phyloP scores from a whole-genome alignment of 2,329 filamentous ascomycete genomes.

The Aureobasidium sp. region DNA sequence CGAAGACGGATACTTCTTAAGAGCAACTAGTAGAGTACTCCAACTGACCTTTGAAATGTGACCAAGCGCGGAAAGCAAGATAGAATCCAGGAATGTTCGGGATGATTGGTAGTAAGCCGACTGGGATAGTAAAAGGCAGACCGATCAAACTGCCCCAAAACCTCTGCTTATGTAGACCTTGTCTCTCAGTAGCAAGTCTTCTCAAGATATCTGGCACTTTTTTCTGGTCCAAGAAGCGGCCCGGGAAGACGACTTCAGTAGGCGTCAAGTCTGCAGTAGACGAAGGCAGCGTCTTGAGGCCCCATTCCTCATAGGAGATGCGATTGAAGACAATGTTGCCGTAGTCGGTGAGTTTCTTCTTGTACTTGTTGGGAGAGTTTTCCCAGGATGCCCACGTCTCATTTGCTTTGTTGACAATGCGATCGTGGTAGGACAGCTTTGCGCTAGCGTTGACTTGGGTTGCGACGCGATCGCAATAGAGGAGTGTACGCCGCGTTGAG shows the following conservation, averaged over 20 bases:
- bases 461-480: slow-evolving; percentile 73
- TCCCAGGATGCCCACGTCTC: slow-evolving; percentile 83
- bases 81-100: slow-evolving; percentile 11
- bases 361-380: slow-evolving; percentile 62
- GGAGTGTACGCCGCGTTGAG: slow-evolving; percentile 78
- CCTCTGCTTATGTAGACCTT: slow-evolving; percentile 64
- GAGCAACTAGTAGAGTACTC: no score
- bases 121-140: slow-evolving; percentile 72
- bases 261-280: slow-evolving; percentile 44
- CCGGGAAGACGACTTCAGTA: slow-evolving; percentile 64
- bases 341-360: slow-evolving; percentile 74
- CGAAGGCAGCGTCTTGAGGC: slow-evolving; percentile 85
- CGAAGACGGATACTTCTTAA: no score
- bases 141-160: slow-evolving; percentile 73
- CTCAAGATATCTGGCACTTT: slow-evolving; percentile 58
- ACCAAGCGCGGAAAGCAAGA: slow-evolving; percentile 81
- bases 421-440: slow-evolving; percentile 56
- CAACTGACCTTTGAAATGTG: slow-evolving; percentile 60
- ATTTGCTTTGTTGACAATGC: slow-evolving; percentile 60
- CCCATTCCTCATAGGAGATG: slow-evolving; percentile 97
- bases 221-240: slow-evolving; percentile 52
- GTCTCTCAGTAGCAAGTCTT: slow-evolving; percentile 68
- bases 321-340: slow-evolving; percentile 74
- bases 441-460: slow-evolving; percentile 27
- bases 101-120: slow-evolving; percentile 14